Percentiles rank a stretch among this genome's conserved stretches.
Evolutionary conservation across 495 filamentous ascomycete species (phyloP).

Genomic region (Talaromyces borbonicus): DNA sequence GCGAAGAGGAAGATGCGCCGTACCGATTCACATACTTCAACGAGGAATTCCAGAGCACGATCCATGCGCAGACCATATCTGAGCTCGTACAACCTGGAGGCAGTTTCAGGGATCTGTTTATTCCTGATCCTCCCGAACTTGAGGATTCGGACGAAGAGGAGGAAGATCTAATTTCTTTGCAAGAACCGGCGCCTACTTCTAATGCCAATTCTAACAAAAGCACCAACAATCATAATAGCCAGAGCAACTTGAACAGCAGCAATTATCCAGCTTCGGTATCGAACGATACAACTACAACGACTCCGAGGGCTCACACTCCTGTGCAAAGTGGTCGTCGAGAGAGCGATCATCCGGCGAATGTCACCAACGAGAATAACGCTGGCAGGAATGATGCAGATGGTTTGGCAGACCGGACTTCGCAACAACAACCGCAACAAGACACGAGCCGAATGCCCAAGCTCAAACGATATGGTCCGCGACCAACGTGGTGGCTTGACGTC

Average conservation of each 20-base stretch:
- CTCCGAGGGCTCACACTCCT: background rate
- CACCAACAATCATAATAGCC: constrained; percentile 19
- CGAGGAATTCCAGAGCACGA: constrained; percentile 86
- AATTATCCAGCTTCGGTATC: background rate
- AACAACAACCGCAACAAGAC: constrained; percentile 3
- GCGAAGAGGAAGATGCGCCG: constrained; percentile 78
- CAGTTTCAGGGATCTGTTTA: constrained; percentile 77
- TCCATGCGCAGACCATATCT: constrained; percentile 90
- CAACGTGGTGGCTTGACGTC: constrained; percentile 93
- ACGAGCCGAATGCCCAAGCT: constrained; percentile 29
- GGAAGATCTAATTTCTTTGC: constrained; percentile 20
- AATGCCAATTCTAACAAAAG: constrained; percentile 6
- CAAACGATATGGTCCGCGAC: constrained; percentile 73
- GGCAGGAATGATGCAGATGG: too few species aligned
- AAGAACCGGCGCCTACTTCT: constrained; percentile 5
- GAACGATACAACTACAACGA: background rate
- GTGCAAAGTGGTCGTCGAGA: background rate
- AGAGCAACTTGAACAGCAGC: background rate
- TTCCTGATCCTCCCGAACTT: constrained; percentile 57
- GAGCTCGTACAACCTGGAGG: constrained; percentile 78
- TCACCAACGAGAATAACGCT: background rate
- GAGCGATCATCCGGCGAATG: background rate
- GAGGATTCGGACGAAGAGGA: constrained; percentile 56
- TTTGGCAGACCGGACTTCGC: too few species aligned
- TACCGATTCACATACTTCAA: constrained; percentile 99